Base-by-base conservation (phyloP, 2,329 filamentous ascomycete species). In the Coniosporium uncinatum region DNA sequence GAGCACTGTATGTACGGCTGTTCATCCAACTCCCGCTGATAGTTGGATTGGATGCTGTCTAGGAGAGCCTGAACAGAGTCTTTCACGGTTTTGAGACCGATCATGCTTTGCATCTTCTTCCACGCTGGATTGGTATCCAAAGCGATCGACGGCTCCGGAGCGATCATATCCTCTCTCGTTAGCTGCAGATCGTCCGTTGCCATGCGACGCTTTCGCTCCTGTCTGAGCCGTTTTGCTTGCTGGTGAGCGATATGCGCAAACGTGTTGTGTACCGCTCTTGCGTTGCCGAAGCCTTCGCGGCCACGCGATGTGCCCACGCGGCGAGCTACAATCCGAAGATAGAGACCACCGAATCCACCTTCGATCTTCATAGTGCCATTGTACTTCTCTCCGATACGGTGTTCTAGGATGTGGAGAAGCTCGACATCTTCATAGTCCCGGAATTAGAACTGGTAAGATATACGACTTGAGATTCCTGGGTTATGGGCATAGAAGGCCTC, bases 401-500 rank as follows among this genome's bases (percentile, higher is more conserved):
- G 58, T 11, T 67, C 59, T 0, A 89, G 56, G 13, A 91, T 89
- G 0, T 55, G 52, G 3, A 78, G 65, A 0, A 91, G 65, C 48
- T 90, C 83, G 0, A 63, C 50, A 36, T 90, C 81, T 0, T 66
- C 64, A 46, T 87, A 90, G 55, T 91, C 85, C 0, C 73, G 63
- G 42, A 90, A 91, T 33, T 76, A 70, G 51, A 90, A 67, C 24
- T 71, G 62, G 11, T 77, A 64, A 0, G 85, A 85, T 29, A 91
- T 81, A 0, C 85, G 78, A 47, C 83, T 86, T 0, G 75, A 68
- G 3, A 90, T 65, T 0, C 86, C 85, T 0, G 79, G 79, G 35
- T 90, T 90, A 45, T 89, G 83, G 0, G 76, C 69, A 36, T 87
- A 88, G 55, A 90, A 88, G 0, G 71, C 71, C 50, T 90, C 84